These are phyloP conservation scores for Teunomyces pallodes DNA, from an alignment of 805 yeast species.

Conservation along the genomic window DNA sequence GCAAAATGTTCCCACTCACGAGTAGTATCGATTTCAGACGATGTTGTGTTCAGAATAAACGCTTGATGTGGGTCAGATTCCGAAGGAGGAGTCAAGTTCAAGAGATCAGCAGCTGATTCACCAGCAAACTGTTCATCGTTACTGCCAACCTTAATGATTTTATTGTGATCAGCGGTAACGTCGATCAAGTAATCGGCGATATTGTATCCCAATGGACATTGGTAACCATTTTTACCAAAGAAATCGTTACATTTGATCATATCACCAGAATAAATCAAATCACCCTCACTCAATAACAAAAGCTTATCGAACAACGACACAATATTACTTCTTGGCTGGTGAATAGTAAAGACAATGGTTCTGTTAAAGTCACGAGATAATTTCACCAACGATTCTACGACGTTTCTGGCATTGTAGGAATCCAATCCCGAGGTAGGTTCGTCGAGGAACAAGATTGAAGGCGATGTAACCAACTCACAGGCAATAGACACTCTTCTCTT, in stretches of 20 bases:
- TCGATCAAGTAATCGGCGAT: constrained; percentile 93
- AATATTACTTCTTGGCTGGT: constrained; percentile 95
- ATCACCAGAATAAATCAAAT: constrained; percentile 84
- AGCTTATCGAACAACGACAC: constrained; percentile 87
- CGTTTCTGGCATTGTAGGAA: constrained; percentile 89
- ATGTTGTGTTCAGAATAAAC: constrained; percentile 20
- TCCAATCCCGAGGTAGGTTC: constrained; percentile 97
- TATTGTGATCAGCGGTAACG: constrained; percentile 67
- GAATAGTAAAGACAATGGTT: constrained; percentile 90
- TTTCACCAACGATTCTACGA: constrained; percentile 77
- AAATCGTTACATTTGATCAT: constrained; percentile 71
- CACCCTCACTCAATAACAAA: constrained; percentile 78
- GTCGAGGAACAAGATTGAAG: constrained; percentile 77
- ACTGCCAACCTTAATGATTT: constrained; percentile 21
- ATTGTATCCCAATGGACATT: constrained; percentile 86
- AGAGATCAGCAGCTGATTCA: constrained; percentile 5
- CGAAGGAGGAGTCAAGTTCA: constrained; percentile 12
- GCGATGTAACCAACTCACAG: constrained; percentile 87
- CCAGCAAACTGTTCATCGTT: constrained; percentile 8
- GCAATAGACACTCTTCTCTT: constrained; percentile 91
- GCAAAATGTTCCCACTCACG: constrained; percentile 88
- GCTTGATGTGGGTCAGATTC: constrained; percentile 25
- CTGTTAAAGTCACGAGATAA: constrained; percentile 79
- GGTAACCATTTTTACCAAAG: constrained; percentile 70
- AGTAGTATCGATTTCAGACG: constrained; percentile 54